phyloP scores from a whole-genome alignment of 2,329 filamentous ascomycete genomes.

The Thelonectria discophora region DNA sequence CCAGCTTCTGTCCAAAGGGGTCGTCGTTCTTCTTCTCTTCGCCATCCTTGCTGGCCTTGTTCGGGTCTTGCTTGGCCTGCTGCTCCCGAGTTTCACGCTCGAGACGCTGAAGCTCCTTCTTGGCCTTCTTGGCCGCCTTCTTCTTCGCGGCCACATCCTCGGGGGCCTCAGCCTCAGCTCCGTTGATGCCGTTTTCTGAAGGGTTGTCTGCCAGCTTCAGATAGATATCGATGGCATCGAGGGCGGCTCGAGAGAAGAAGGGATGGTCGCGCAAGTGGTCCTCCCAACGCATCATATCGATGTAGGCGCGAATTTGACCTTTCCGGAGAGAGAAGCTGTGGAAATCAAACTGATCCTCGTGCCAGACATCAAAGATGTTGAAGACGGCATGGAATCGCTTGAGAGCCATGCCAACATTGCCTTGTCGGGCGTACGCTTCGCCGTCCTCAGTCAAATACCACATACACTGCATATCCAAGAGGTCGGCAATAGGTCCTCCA shows the following conservation, averaged over 20 bases:
- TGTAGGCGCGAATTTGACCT: slow-evolving; percentile 91
- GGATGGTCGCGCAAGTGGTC: slow-evolving; percentile 91
- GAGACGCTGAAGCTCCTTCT: slow-evolving; percentile 71
- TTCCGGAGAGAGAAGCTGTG: slow-evolving; percentile 97
- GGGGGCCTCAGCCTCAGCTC: slow-evolving; percentile 57
- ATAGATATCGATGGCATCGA: slow-evolving; percentile 84
- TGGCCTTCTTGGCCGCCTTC: slow-evolving; percentile 90
- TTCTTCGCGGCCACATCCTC: slow-evolving; percentile 76
- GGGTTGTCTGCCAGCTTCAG: slow-evolving; percentile 80
- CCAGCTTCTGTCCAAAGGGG: slow-evolving; percentile 81
- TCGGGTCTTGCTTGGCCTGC: slow-evolving; percentile 81
- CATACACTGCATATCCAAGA: slow-evolving; percentile 97
- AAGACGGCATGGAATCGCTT: slow-evolving; percentile 91
- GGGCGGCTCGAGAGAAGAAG: slow-evolving; percentile 85
- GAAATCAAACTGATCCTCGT: slow-evolving; percentile 99
- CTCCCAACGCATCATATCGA: slow-evolving; percentile 98
- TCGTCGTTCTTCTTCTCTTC: slow-evolving; percentile 89
- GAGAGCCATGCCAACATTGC: slow-evolving; percentile 83
- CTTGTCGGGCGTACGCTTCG: slow-evolving; percentile 84
- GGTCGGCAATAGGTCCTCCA: slow-evolving; percentile 87
- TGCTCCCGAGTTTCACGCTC: slow-evolving; percentile 84
- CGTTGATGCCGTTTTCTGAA: slow-evolving; percentile 70
- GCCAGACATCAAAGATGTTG: slow-evolving; percentile 96
- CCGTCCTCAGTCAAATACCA: slow-evolving; percentile 98
- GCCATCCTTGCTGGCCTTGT: slow-evolving; percentile 73